These are phyloP conservation scores for Leccinellum luteum DNA, from an alignment of 768 basidiomycete genomes.

Conservation along the genomic window DNA sequence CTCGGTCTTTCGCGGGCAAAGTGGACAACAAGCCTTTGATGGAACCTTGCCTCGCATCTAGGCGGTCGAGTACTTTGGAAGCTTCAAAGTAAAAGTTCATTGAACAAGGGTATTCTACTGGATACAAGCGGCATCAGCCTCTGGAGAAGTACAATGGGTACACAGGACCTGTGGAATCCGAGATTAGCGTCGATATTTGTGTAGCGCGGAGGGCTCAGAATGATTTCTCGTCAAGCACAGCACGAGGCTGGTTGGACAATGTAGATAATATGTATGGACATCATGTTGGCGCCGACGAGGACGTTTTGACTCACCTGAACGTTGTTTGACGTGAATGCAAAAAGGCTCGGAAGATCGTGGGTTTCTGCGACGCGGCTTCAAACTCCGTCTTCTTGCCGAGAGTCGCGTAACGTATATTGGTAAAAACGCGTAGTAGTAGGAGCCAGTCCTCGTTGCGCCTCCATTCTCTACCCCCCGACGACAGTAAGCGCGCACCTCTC, in stretches of 20 bases:
- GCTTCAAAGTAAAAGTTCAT: constrained; percentile 99
- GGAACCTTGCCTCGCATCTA: constrained; percentile 89
- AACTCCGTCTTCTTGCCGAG: constrained; percentile 34
- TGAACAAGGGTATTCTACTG: constrained; percentile 28
- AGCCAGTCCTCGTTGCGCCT: neutral
- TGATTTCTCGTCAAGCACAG: constrained; percentile 49
- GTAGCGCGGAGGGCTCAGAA: constrained; percentile 23
- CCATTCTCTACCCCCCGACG: constrained; percentile 6
- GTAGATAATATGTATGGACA: constrained; percentile 75
- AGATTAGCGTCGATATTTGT: constrained; percentile 26
- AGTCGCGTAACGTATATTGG: constrained; percentile 18
- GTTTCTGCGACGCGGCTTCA: constrained; percentile 17
- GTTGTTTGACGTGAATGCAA: neutral
- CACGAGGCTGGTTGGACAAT: constrained; percentile 72
- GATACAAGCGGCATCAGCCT: constrained; percentile 28
- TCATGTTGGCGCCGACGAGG: constrained; percentile 39
- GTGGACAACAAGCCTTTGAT: constrained; percentile 80
- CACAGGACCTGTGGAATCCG: constrained; percentile 14
- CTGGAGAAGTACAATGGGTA: constrained; percentile 13
- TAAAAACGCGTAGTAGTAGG: constrained; percentile 28
- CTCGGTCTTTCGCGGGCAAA: constrained; percentile 70
- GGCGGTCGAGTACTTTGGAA: constrained; percentile 75
- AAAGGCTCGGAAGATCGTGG: neutral
- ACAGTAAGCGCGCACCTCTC: constrained; percentile 27
- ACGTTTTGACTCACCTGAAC: constrained; percentile 20